These are phyloP conservation scores for Ceratobasidium sp. DNA, from an alignment of 1,284 basidiomycete genomes.

Conservation along the genomic window DNA sequence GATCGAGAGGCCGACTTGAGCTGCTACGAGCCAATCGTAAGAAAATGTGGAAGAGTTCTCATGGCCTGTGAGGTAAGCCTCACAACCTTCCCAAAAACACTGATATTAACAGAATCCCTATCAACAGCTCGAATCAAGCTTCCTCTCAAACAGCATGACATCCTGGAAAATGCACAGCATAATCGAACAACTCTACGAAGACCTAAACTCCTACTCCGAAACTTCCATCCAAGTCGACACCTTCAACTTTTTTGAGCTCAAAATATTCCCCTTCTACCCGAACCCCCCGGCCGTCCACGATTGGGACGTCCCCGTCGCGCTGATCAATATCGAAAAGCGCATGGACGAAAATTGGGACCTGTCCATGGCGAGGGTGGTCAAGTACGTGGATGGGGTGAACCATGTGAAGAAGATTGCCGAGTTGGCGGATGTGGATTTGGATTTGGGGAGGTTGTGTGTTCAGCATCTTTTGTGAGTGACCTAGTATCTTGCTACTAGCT, in stretches of 20 bases:
- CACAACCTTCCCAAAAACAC: not conserved
- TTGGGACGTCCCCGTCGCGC: constrained; percentile 94
- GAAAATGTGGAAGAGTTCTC: constrained; percentile 92
- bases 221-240: constrained; percentile 89
- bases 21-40: constrained; percentile 94
- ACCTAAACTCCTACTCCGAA: constrained; percentile 96
- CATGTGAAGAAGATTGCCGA: constrained; percentile 92
- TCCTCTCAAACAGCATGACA: constrained; percentile 81
- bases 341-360: constrained; percentile 96
- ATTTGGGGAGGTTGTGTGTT: constrained; percentile 86
- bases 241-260: constrained; percentile 92
- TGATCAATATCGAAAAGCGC: constrained; percentile 84
- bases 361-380: constrained; percentile 87
- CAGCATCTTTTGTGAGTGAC: constrained; percentile 85
- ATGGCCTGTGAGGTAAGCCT: constrained; percentile 83
- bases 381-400: constrained; percentile 90
- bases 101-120: not conserved
- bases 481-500: not conserved
- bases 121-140: constrained; percentile 84
- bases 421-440: constrained; percentile 89
- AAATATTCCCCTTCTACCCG: constrained; percentile 95
- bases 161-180: constrained; percentile 82
- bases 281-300: constrained; percentile 91
- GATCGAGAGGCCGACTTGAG: constrained; percentile 88
- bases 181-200: constrained; percentile 96